Evolutionary conservation across 225 moss, liverwort and hornwort species (phyloP).

Genomic region (Marchantia paleacea): DNA sequence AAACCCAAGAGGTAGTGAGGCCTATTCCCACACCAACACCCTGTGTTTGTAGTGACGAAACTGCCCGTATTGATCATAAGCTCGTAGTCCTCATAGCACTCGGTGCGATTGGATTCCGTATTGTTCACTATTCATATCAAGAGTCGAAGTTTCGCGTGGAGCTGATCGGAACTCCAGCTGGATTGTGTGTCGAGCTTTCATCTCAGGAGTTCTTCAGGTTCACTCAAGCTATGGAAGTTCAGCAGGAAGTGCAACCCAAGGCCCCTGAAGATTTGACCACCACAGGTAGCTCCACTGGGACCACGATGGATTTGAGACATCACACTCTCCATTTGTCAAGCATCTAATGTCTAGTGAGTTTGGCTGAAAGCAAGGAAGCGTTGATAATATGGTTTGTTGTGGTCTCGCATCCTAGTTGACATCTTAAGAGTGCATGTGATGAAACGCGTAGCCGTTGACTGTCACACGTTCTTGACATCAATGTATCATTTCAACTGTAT

Average conservation of each 20-base stretch:
- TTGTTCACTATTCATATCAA: slow-evolving; percentile 10
- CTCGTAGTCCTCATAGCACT: slow-evolving; percentile 1
- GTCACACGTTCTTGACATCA: too few relatives aligned
- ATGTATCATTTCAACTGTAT: too few relatives aligned
- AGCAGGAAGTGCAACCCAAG: neutral
- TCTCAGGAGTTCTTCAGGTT: slow-evolving; percentile 16
- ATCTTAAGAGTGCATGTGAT: too few relatives aligned
- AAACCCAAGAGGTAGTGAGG: neutral
- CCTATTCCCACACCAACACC: neutral
- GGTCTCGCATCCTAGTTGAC: too few relatives aligned
- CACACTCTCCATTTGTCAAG: too few relatives aligned
- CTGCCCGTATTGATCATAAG: neutral
- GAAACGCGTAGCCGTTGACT: too few relatives aligned
- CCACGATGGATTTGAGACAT: too few relatives aligned
- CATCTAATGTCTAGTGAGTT: too few relatives aligned
- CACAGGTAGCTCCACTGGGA: neutral
- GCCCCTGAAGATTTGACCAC: neutral
- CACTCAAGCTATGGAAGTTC: slow-evolving; percentile 19
- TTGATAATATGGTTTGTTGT: too few relatives aligned
- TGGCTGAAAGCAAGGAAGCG: too few relatives aligned
- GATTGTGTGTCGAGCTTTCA: slow-evolving; percentile 12
- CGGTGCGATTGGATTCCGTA: slow-evolving; percentile 2
- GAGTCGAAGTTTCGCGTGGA: slow-evolving; percentile 16
- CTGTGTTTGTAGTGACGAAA: neutral
- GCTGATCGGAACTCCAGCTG: neutral